A percentile compares a stretch with the other conserved stretches of the same genome.
Evolutionary conservation across 805 yeast species (phyloP).

Genomic region (Diddensiella santjacobensis): DNA sequence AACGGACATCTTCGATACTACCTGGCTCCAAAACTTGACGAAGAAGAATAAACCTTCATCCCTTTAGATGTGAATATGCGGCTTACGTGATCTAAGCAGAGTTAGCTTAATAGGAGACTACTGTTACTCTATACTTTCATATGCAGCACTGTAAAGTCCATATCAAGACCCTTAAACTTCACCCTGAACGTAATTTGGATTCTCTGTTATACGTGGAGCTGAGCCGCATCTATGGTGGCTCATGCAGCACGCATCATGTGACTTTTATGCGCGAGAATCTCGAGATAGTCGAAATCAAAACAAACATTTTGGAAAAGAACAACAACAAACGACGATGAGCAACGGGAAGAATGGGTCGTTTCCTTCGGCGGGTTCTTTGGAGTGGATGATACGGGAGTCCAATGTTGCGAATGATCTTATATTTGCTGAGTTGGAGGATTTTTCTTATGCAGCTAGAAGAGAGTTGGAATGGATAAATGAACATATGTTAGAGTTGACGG

Average conservation of each 20-base stretch:
- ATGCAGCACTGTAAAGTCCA: too few relatives aligned
- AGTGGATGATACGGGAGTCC: conserved; percentile 48
- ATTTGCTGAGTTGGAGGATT: conserved; percentile 37
- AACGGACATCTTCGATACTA: conserved; percentile 93
- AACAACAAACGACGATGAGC: neutral
- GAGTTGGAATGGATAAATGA: conserved; percentile 42
- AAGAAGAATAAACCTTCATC: conserved; percentile 44
- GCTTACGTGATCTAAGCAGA: too few relatives aligned
- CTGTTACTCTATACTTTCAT: too few relatives aligned
- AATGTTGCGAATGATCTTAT: conserved; percentile 39
- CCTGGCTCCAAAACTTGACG: conserved; percentile 97
- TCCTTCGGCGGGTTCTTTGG: conserved; percentile 43
- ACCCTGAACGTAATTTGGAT: too few relatives aligned
- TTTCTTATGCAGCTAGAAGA: conserved; percentile 38
- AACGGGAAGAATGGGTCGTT: neutral
- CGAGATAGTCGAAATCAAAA: neutral
- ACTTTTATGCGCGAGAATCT: neutral
- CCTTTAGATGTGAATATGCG: too few relatives aligned
- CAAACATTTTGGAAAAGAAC: neutral
- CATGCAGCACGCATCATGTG: neutral
- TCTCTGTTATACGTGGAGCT: too few relatives aligned
- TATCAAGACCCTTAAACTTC: too few relatives aligned
- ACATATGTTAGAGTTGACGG: conserved; percentile 38
- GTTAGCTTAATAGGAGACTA: too few relatives aligned
- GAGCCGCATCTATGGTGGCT: too few relatives aligned